Evolutionary conservation across 2,329 filamentous ascomycete genomes (phyloP).

Genomic region (Ascochyta clinopodiicola): DNA sequence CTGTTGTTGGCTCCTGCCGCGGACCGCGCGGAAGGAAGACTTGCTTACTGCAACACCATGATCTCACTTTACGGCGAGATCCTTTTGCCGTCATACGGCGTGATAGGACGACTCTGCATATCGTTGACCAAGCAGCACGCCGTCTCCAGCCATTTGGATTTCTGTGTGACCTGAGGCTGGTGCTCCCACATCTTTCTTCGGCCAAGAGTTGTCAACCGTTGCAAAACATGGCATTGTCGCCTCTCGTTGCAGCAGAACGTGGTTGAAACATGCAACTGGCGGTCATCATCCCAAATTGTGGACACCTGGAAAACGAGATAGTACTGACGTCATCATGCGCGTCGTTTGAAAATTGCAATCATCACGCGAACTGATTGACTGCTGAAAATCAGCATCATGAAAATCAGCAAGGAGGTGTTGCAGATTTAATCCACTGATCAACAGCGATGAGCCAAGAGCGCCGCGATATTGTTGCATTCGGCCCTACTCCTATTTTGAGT

Average conservation of each 20-base stretch:
- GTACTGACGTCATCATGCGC: conserved; percentile 10
- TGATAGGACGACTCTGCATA: conserved; percentile 11
- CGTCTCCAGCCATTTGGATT: conserved; percentile 4
- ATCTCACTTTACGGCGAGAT: conserved; percentile 9
- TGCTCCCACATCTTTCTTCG: neutral
- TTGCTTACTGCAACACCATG: conserved; percentile 10
- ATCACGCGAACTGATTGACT: neutral
- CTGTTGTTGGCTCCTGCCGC: neutral
- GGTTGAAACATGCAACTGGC: conserved; percentile 2
- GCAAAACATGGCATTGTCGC: neutral
- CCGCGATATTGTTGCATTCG: neutral
- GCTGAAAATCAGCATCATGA: neutral
- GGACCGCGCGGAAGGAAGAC: conserved; percentile 5
- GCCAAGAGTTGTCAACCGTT: conserved; percentile 1
- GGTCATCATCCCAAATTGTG: neutral
- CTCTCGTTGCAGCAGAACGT: neutral
- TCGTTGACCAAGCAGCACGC: neutral
- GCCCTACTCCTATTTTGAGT: conserved; percentile 8
- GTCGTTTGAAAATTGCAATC: neutral
- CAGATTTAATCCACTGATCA: conserved; percentile 4
- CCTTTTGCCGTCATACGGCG: neutral
- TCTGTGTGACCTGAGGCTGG: conserved; percentile 11
- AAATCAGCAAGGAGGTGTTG: conserved; percentile 4
- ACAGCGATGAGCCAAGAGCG: neutral
- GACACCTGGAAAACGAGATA: neutral